Evolutionary conservation across 441 rosid genomes (phyloP), one percentile per base, ranked within the genome.

Genomic region (Erodium moschatum): DNA sequence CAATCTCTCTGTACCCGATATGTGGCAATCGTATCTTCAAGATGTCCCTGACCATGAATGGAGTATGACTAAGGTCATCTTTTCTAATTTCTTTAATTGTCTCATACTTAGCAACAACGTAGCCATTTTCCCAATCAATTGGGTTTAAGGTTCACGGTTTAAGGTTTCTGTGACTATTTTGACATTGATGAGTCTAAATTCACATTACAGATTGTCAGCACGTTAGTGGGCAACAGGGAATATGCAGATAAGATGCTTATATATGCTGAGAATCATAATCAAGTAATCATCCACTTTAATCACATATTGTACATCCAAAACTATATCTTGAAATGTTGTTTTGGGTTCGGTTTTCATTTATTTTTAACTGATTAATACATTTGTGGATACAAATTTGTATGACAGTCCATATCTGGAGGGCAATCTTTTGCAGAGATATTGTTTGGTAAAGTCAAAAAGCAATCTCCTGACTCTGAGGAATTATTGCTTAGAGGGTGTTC

Each of bases 371-470:
- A 60, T 58, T 50, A 27, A 38, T 71, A 46, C 48, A 12, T 75
- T 19, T 70, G 35, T 70, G 46, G 15, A 68, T 72, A 0, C 65
- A 33, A 35, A 72, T 72, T 68, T 81, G 52, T 70, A 50, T 64
- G 40, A 73, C 79, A 93, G 98, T 89, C 97, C 58, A 89, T 93
- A 76, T 83, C 98, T 65, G 98, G 98, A 79, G 93, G 96, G 70
- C 79, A 76, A 75, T 93, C 98, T 73, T 91, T 91, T 77, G 96
- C 96, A 0, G 97, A 88, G 81, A 84, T 93, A 44, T 75, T 93
- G 77, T 78, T 93, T 69, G 89, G 96, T 68, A 84, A 85, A 74
- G 72, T 79, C 64, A 64, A 73, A 38, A 80, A 85, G 70, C 78
- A 74, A 72, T 78, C 87, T 83, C 73, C 89, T 65, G 78, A 60